Evolutionary conservation across 1,284 basidiomycete genomes (phyloP).

Genomic region (Phellopilus nigrolimitatus): DNA sequence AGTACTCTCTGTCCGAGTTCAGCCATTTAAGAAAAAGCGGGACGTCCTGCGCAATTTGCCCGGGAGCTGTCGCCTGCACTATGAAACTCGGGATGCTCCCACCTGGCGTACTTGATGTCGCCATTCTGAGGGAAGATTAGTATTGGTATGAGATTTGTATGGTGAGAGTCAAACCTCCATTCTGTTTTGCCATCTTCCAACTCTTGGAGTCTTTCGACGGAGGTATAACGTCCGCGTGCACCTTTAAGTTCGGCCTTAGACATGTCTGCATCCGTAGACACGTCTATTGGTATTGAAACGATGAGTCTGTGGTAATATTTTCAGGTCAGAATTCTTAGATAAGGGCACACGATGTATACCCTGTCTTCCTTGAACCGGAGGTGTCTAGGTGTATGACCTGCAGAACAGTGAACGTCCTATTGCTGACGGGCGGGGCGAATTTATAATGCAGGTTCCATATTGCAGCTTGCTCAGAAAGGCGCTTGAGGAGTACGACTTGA

Average conservation of each 20-base stretch:
- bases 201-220: constrained; percentile 62
- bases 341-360: constrained; percentile 43
- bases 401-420: constrained; percentile 70
- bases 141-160: neutral
- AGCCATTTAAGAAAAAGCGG: constrained; percentile 55
- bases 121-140: constrained; percentile 40
- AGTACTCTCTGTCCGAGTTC: constrained; percentile 23
- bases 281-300: constrained; percentile 68
- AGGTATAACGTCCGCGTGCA: constrained; percentile 64
- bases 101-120: constrained; percentile 68
- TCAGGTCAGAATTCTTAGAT: neutral
- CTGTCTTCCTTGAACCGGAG: constrained; percentile 41
- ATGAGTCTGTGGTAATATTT: constrained; percentile 42
- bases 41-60: constrained; percentile 66
- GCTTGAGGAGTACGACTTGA: constrained; percentile 57
- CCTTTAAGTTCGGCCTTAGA: constrained; percentile 59
- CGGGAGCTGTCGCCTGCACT: constrained; percentile 52
- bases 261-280: constrained; percentile 50
- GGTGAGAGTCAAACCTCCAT: constrained; percentile 43
- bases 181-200: constrained; percentile 60
- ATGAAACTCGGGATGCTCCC: constrained; percentile 63
- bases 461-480: constrained; percentile 53
- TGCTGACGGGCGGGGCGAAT: constrained; percentile 63
- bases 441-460: constrained; percentile 74
- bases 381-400: constrained; percentile 53